phyloP scores from a whole-genome alignment of 1,139 yeast genomes.

The Fermentozyma sake region DNA sequence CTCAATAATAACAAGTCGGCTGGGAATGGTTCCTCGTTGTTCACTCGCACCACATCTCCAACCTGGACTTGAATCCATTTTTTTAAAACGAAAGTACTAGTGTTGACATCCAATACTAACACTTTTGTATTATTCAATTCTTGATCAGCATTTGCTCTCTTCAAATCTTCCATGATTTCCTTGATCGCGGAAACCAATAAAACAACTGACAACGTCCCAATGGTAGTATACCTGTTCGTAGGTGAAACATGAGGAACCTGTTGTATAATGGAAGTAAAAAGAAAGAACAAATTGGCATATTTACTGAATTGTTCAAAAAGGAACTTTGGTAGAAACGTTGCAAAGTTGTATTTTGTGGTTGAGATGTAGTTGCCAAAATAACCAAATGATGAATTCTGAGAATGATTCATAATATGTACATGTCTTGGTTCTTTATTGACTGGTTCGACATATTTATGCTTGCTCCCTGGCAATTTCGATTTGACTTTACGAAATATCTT shows the following conservation, averaged over 20 bases:
- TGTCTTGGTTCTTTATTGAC: constrained; percentile 51
- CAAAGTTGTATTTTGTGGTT: constrained; percentile 93
- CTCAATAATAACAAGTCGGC: constrained; percentile 84
- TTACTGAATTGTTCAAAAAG: constrained; percentile 95
- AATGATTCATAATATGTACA: constrained; percentile 61
- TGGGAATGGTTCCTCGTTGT: constrained; percentile 88
- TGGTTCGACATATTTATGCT: constrained; percentile 5
- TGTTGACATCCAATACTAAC: constrained; percentile 56
- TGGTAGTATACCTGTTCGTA: constrained; percentile 92
- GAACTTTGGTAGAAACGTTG: constrained; percentile 92
- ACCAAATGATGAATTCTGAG: constrained; percentile 49
- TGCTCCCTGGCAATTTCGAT: constrained; percentile 27
- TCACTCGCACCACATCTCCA: constrained; percentile 85
- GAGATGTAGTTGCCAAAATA: constrained; percentile 84
- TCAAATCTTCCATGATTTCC: constrained; percentile 86
- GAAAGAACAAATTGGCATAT: constrained; percentile 90
- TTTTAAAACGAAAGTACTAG: constrained; percentile 58
- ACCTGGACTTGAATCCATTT: constrained; percentile 88
- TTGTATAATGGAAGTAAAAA: constrained; percentile 89
- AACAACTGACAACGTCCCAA: constrained; percentile 83
- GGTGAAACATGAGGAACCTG: constrained; percentile 98
- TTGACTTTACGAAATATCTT: constrained; percentile 44
- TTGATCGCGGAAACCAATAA: constrained; percentile 86
- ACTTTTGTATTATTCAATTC: constrained; percentile 81
- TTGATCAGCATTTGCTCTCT: constrained; percentile 82